Evolutionary conservation across 2,329 filamentous ascomycete species (phyloP).

Genomic region (Colletotrichum graminicola): DNA sequence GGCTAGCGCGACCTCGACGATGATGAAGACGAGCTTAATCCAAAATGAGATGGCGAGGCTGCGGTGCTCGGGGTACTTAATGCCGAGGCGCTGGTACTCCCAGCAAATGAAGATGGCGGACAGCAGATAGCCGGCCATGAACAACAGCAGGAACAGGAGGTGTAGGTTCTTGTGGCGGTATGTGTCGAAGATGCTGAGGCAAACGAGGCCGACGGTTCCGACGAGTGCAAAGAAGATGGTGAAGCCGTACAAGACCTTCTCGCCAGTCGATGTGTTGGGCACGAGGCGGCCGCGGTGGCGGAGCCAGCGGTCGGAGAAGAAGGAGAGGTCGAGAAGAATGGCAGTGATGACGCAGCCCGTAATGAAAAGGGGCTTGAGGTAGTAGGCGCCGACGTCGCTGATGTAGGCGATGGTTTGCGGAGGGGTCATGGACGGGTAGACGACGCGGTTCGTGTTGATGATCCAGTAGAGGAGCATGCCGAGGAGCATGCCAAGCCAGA

Average conservation of each 20-base stretch:
- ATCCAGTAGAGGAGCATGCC: conserved; percentile 80
- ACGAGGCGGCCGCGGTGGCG: conserved; percentile 84
- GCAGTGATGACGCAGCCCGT: conserved; percentile 78
- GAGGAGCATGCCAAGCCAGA: conserved; percentile 77
- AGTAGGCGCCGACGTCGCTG: conserved; percentile 71
- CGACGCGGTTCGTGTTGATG: conserved; percentile 63
- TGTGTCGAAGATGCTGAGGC: conserved; percentile 89
- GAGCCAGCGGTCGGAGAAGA: conserved; percentile 86
- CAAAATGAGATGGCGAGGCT: conserved; percentile 85
- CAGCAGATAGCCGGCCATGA: conserved; percentile 87
- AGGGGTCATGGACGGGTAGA: conserved; percentile 71
- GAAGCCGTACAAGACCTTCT: conserved; percentile 73
- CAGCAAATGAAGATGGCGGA: conserved; percentile 90
- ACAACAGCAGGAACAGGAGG: conserved; percentile 81
- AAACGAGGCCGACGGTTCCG: conserved; percentile 84
- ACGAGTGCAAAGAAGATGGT: conserved; percentile 77
- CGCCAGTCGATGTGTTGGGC: conserved; percentile 73
- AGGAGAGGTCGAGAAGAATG: conserved; percentile 83
- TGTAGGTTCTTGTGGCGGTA: conserved; percentile 75
- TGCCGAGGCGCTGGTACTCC: conserved; percentile 87
- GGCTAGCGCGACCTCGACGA: conserved; percentile 80
- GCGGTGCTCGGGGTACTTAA: conserved; percentile 79
- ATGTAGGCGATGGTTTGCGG: conserved; percentile 77
- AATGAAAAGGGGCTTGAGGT: conserved; percentile 83
- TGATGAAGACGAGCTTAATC: conserved; percentile 87